Conservation (phyloP, 2,329 filamentous ascomycete species). For the Geoglossum cookeanum region DNA sequence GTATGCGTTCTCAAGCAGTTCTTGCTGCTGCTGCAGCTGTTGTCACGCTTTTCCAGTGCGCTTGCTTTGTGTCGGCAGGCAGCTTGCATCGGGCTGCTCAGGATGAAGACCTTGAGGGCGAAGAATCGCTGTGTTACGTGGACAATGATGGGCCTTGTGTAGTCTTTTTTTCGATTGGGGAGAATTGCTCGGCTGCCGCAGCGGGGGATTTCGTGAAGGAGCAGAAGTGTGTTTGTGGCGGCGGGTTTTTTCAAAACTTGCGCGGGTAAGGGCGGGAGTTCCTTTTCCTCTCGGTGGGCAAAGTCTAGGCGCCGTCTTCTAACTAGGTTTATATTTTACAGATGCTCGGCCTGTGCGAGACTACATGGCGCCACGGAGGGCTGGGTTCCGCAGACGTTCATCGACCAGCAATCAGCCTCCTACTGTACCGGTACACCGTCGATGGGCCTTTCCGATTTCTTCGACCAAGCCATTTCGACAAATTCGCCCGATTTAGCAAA, state of each 20-base stretch:
- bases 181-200: neutral
- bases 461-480: neutral
- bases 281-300: neutral
- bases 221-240: neutral
- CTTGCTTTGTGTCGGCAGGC: too few relatives aligned
- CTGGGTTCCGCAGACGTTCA: neutral
- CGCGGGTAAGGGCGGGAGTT: neutral
- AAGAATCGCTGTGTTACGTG: too few relatives aligned
- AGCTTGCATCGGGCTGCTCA: too few relatives aligned
- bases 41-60: too few relatives aligned
- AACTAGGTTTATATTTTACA: neutral
- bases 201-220: neutral
- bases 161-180: too few relatives aligned
- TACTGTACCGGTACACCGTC: constrained; percentile 3
- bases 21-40: too few relatives aligned
- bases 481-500: neutral
- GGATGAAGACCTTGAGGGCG: too few relatives aligned
- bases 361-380: neutral
- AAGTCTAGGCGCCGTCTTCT: neutral
- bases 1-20: too few relatives aligned
- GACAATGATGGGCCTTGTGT: too few relatives aligned
- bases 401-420: neutral
- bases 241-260: neutral
- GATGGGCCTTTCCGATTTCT: neutral
- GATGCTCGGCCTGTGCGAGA: neutral